Evolutionary conservation across 306 rosid genomes (phyloP).

Genomic region (Lathyrus tuberosus): DNA sequence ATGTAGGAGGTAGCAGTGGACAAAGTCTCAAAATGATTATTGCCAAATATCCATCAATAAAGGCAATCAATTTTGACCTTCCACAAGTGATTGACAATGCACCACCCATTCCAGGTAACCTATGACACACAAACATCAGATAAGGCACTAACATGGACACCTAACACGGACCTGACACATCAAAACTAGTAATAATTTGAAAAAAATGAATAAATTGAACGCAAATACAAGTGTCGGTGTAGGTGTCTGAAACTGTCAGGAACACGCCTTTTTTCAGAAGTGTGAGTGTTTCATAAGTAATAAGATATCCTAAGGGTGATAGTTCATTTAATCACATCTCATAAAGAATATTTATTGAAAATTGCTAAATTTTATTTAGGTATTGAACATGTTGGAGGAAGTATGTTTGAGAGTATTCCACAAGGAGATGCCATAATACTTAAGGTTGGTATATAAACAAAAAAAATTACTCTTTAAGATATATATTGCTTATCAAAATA

Average conservation of each 20-base stretch:
- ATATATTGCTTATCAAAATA: not conserved
- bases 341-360: not conserved
- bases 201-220: too few species aligned
- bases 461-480: too few species aligned
- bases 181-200: too few species aligned
- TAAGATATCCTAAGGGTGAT: too few species aligned
- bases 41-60: slow-evolving; percentile 42
- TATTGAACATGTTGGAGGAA: slow-evolving; percentile 42
- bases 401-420: slow-evolving; percentile 40
- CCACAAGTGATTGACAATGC: slow-evolving; percentile 48
- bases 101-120: slow-evolving; percentile 31
- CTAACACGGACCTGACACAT: too few species aligned
- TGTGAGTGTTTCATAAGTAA: too few species aligned
- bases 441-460: slow-evolving; percentile 34
- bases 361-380: slow-evolving; percentile 20
- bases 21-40: slow-evolving; percentile 39
- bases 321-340: not conserved
- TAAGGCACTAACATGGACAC: too few species aligned
- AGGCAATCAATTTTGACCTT: slow-evolving; percentile 48
- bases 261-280: too few species aligned
- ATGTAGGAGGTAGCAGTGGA: slow-evolving; percentile 49
- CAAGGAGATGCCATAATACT: slow-evolving; percentile 44
- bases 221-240: too few species aligned
- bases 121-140: not conserved
- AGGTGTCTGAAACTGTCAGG: too few species aligned